phyloP scores from a whole-genome alignment of 2,329 filamentous ascomycete genomes.

The Chaetomium sp. region DNA sequence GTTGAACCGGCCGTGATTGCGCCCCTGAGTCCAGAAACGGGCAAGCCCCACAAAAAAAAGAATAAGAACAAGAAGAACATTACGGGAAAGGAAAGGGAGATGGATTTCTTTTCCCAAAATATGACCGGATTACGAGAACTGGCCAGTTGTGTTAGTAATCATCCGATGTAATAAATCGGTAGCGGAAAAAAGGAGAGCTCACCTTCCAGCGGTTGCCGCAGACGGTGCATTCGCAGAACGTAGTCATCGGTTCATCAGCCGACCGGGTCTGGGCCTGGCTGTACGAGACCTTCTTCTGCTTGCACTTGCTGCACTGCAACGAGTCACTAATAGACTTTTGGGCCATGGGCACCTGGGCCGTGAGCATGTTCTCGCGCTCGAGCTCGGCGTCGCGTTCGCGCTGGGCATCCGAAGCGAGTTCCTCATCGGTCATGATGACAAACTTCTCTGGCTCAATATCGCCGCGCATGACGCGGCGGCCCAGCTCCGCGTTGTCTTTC shows the following conservation, averaged over 20 bases:
- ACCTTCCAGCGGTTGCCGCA: constrained; percentile 70
- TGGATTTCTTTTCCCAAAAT: background rate
- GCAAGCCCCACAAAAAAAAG: background rate
- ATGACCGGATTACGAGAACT: constrained; percentile 26
- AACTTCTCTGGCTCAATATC: constrained; percentile 67
- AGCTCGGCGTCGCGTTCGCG: constrained; percentile 68
- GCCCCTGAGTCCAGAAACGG: too few relatives aligned
- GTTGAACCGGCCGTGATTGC: too few relatives aligned
- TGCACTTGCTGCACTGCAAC: constrained; percentile 85
- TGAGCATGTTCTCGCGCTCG: constrained; percentile 91
- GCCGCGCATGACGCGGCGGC: constrained; percentile 66
- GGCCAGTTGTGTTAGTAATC: constrained; percentile 1
- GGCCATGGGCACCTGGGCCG: constrained; percentile 87
- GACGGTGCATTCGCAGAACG: constrained; percentile 64
- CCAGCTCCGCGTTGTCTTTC: constrained; percentile 74
- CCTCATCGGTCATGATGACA: constrained; percentile 80
- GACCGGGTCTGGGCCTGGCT: constrained; percentile 90
- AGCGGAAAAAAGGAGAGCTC: constrained; percentile 25
- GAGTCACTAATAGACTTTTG: constrained; percentile 86
- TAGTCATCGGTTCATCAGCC: constrained; percentile 90
- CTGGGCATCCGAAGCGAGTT: constrained; percentile 82
- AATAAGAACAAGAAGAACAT: background rate
- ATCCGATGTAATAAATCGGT: background rate
- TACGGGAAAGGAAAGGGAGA: background rate
- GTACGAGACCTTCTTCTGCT: constrained; percentile 90